Evolutionary conservation across 805 yeast genomes (phyloP), one percentile per base, ranked within the genome.

Genomic region (Martiniozyma abietophila): DNA sequence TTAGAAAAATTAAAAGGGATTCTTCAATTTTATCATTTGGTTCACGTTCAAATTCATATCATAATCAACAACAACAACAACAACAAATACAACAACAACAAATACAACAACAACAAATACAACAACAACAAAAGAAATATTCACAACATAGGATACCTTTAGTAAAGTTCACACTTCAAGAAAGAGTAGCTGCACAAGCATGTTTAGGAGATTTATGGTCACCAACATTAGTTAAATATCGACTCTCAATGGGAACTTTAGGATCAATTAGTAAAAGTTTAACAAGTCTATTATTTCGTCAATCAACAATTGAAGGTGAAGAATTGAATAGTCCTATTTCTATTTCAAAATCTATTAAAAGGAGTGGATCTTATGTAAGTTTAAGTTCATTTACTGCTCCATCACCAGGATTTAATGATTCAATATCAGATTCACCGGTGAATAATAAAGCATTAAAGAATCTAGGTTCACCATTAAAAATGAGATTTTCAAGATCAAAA

Each of bases 121-220:
- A 7, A 27, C 9, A 16, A 31, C 29, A 9, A 18, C 18, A n/a
- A n/a, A n/a, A n/a, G n/a, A n/a, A n/a, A n/a, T n/a, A n/a, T n/a
- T n/a, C 24, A 8, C 15, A 19, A 5, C 35, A 26, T 26, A 28
- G 15, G 15, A 15, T n/a, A 9, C n/a, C 12, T 11, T 11, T 29
- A 2, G 25, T 42, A 7, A 37, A 31, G 14, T 27, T 40, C 6
- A 28, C 46, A 4, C 10, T 40, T 5, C 46, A 40, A 18, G 43
- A 42, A 11, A 35, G 46, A 23, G 43, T 37, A 7, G 8, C 19
- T 4, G 41, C 42, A 2, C 46, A 42, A 29, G 31, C 36, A 11
- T 42, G 41, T 27, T 33, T 42, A 5, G 32, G 31, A 8, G 18
- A 27, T 11, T 25, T 42, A 4, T 42, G 46, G 46, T 35, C 36